Percentiles rank a stretch among this genome's conserved stretches.
phyloP scores from a whole-genome alignment of 2,329 filamentous ascomycete species.

The Fusarium papillatum region DNA sequence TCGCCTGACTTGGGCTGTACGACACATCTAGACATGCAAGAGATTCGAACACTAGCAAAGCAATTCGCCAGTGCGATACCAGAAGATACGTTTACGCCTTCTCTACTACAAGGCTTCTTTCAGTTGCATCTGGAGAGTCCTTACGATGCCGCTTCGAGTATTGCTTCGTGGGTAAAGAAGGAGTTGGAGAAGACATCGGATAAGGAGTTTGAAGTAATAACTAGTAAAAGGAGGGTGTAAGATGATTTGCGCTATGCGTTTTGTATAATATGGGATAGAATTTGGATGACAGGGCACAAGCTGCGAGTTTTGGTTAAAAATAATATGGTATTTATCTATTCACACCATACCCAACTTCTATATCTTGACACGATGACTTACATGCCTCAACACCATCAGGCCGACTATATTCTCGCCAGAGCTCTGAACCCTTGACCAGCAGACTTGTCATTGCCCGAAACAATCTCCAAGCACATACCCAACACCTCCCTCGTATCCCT shows the following conservation, averaged over 20 bases:
- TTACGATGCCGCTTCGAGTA: constrained; percentile 48
- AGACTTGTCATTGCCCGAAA: constrained; percentile 7
- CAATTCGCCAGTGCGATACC: constrained; percentile 68
- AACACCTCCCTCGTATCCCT: constrained; percentile 39
- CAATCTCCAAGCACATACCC: constrained; percentile 52
- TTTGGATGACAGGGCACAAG: background rate
- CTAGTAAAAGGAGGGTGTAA: constrained; percentile 24
- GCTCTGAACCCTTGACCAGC: background rate
- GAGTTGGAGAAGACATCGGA: constrained; percentile 47
- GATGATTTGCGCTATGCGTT: constrained; percentile 4
- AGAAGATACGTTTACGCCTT: constrained; percentile 60
- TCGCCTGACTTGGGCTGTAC: constrained; percentile 49
- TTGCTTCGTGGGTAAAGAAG: constrained; percentile 52
- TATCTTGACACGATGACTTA: background rate
- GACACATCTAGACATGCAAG: constrained; percentile 39
- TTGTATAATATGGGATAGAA: background rate
- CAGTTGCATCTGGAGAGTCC: constrained; percentile 58
- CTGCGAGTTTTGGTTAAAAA: background rate
- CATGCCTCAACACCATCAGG: background rate
- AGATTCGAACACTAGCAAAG: constrained; percentile 60
- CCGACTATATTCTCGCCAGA: constrained; percentile 21
- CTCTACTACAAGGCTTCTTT: constrained; percentile 63
- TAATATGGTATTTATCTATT: background rate
- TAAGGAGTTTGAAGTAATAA: constrained; percentile 48
- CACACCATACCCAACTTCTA: background rate